Conservation (phyloP, 345 rosid genomes). For the Ricinus communis region DNA sequence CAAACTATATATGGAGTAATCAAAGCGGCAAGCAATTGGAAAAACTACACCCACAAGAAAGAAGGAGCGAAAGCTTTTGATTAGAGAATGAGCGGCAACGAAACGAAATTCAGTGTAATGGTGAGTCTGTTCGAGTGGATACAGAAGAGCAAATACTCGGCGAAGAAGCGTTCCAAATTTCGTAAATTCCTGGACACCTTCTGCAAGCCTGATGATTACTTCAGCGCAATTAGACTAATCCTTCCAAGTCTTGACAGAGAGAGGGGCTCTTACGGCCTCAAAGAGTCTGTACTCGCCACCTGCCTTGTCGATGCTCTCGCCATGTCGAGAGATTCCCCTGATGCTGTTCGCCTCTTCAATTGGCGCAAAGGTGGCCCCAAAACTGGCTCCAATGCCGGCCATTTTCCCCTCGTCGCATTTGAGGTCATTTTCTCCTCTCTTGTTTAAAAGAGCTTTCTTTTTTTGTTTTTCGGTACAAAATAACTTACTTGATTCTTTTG, state of each 20-base stretch:
- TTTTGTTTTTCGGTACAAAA: too few relatives aligned
- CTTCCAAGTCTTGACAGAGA: constrained; percentile 86
- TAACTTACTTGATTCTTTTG: background rate
- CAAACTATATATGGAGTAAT: too few relatives aligned
- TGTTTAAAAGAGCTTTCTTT: too few relatives aligned
- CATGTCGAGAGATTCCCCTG: constrained; percentile 83
- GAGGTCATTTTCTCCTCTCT: constrained; percentile 42
- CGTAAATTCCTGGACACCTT: constrained; percentile 83
- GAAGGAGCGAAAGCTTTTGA: too few relatives aligned
- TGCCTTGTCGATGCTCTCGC: constrained; percentile 85
- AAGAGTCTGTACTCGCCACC: constrained; percentile 87
- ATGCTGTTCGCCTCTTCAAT: constrained; percentile 81
- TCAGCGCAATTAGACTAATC: constrained; percentile 69
- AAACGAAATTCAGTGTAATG: constrained; percentile 61
- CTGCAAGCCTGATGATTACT: constrained; percentile 71
- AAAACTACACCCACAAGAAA: too few relatives aligned
- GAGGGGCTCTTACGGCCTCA: constrained; percentile 86
- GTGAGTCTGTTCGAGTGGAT: constrained; percentile 89
- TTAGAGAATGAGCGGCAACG: constrained; percentile 27
- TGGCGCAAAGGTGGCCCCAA: constrained; percentile 93
- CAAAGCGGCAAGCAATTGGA: too few relatives aligned
- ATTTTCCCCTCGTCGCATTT: constrained; percentile 71
- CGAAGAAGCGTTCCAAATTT: constrained; percentile 81
- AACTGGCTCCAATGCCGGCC: constrained; percentile 77
- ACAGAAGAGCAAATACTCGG: constrained; percentile 62